A percentile compares a stretch with the other conserved stretches of the same genome.
Conservation (phyloP, 768 basidiomycete genomes). For the Boletus tylopilopsis region DNA sequence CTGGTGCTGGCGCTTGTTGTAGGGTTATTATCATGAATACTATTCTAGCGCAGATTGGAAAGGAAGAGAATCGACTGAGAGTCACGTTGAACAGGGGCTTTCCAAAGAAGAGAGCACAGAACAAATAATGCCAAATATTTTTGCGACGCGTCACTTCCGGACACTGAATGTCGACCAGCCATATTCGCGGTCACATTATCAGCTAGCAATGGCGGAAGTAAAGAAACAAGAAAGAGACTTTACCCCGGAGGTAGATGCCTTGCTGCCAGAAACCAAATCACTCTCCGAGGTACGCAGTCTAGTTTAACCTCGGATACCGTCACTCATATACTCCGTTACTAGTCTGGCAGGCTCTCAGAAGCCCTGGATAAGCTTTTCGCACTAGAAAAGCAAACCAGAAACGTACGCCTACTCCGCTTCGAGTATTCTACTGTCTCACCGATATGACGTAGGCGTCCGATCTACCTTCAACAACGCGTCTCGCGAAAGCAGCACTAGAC, state of each 20-base stretch:
- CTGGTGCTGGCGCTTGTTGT: conserved; percentile 45
- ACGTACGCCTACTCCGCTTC: conserved; percentile 49
- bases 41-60: conserved; percentile 33
- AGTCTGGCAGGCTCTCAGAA: conserved; percentile 82
- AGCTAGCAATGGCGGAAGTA: conserved; percentile 68
- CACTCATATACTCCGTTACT: conserved; percentile 13
- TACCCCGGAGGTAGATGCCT: conserved; percentile 73
- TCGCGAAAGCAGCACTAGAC: conserved; percentile 70
- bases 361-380: conserved; percentile 85
- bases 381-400: conserved; percentile 95
- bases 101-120: conserved; percentile 12
- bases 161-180: conserved; percentile 29
- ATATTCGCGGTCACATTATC: conserved; percentile 38
- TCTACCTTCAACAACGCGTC: conserved; percentile 82
- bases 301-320: not conserved
- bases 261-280: conserved; percentile 64
- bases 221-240: conserved; percentile 87
- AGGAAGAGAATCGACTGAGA: conserved; percentile 26
- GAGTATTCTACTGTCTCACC: not conserved
- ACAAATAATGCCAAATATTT: conserved; percentile 44
- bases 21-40: conserved; percentile 40
- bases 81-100: conserved; percentile 18
- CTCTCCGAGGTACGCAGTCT: conserved; percentile 61
- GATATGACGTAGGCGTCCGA: conserved; percentile 77
- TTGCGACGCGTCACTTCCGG: conserved; percentile 65